phyloP scores from a whole-genome alignment of 495 filamentous ascomycete species.

The Letharia columbiana region DNA sequence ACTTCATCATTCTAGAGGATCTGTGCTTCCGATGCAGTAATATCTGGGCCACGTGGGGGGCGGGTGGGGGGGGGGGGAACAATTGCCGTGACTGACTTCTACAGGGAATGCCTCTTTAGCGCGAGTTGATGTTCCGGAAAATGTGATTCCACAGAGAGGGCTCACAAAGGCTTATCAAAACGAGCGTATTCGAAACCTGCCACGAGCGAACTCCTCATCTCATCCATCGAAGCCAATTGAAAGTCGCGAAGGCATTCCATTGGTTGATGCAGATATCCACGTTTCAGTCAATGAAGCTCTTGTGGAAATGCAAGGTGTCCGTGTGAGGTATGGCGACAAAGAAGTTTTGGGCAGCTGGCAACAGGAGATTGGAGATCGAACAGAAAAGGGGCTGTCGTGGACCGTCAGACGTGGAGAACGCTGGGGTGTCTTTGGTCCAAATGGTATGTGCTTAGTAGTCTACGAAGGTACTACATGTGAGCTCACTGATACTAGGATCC shows the following conservation, averaged over 20 bases:
- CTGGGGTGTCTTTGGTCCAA: slow-evolving; percentile 88
- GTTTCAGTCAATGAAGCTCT: slow-evolving; percentile 48
- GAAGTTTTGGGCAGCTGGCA: slow-evolving; percentile 69
- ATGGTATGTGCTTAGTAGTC: slow-evolving; percentile 40
- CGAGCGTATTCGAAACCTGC: background rate
- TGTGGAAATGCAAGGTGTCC: slow-evolving; percentile 78
- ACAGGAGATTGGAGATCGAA: slow-evolving; percentile 42
- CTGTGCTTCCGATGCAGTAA: background rate
- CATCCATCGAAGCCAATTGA: background rate
- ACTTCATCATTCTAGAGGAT: background rate
- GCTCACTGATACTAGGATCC: slow-evolving; percentile 37
- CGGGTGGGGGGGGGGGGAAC: too few species aligned
- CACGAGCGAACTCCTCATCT: background rate
- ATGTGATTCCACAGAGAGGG: background rate
- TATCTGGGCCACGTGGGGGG: background rate
- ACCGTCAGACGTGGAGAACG: slow-evolving; percentile 71
- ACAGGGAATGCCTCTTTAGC: background rate
- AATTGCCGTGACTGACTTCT: background rate
- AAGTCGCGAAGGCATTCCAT: slow-evolving; percentile 20
- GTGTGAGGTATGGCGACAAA: slow-evolving; percentile 70
- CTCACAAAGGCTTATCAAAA: slow-evolving; percentile 1
- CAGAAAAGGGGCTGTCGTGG: slow-evolving; percentile 64
- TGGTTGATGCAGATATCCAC: background rate
- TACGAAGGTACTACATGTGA: slow-evolving; percentile 1
- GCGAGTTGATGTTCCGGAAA: background rate